Base-by-base conservation (phyloP, 1,284 basidiomycete genomes). In the Ceratobasidium theobromae region DNA sequence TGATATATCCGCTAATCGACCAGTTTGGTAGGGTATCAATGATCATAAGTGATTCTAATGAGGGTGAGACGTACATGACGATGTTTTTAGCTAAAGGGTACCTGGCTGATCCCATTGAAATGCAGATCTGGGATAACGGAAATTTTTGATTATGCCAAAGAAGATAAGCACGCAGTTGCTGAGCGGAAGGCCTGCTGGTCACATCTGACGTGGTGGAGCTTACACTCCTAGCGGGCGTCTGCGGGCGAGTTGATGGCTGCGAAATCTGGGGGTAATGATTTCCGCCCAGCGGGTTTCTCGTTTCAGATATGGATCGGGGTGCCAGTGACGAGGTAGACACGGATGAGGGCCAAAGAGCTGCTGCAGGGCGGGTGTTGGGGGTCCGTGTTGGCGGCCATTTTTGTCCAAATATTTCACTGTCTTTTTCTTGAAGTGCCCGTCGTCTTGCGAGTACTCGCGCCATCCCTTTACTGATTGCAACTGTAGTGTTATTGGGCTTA, bases 61-160 rank as follows among this genome's bases (percentile, higher is more conserved):
- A 27, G 16, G 14, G 4, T 25, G 28, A n/a, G 12, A 45, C 60
- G 40, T 38, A 64, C 60, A 64, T 53, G 9, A 53, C 60, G 6
- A 49, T 64, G 28, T 12, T 1, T 32, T 53, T 64, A 14, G 25
- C 18, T 9, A 64, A 41, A 8, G 60, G 60, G 28, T 14, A 3
- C 35, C 23, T 53, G 21, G 9, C 40, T 28, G 60, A 52, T 21
- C 45, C 12, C 49, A 53, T 53, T 12, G 18, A 41, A 18, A 32
- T 27, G 40, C 60, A 64, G 28, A 64, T 64, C n/a, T 64, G 60
- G 6, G 49, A 3, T 21, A 64, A 16, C 27, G 60, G 6, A 16
- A 64, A 35, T 8, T 27, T 1, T 41, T 48, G 49, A 5, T 64
- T 52, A 53, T 64, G 49, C 60, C 60, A 64, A 38, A 64, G 60